Base-by-base conservation (phyloP, 1,139 yeast species). In the Spathaspora sp. region DNA sequence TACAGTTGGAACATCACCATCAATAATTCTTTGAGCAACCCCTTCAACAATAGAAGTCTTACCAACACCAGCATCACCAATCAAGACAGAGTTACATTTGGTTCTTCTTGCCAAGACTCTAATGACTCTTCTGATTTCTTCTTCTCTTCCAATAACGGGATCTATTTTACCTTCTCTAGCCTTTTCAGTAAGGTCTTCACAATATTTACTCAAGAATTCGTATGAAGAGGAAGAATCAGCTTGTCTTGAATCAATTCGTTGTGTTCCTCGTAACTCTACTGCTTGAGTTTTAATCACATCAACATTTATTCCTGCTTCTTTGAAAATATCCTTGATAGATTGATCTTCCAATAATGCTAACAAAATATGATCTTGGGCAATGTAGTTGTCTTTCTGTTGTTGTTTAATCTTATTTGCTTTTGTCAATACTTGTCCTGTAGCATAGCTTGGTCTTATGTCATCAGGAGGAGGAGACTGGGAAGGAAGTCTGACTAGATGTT, bases 21-120 rank as follows among this genome's bases (percentile, higher is more conserved):
- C 97, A 51, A 93, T 84, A 53, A 93, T 90, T 70, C 99, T 81
- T 70, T 93, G 98, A 13, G 99, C 98, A 48, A 93, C 97, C 56
- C 99, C 99, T 73, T 93, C 99, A 43, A 91, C 96, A 58, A 93
- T 91, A 17, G 96, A 88, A 34, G 99, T 95, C 71, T 93, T 93
- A 76, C 99, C 99, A 45, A 93, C 97, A 81, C 99, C 99, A 29
- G 99, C 97, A 61, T 93, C 98, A 76, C 99, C 99, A 60, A 93
- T 89, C 54, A 93, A 74, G 55, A 96, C 93, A 11, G 99, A 96
- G 62, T 95, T 95, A 3, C 97, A 90, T 70, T 93, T 93, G 29
- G 96, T 88, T 70, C 99, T 83, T 72, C 99, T 85, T 15, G 99
- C 93, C 52, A 93, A 76, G 4, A 95, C 96, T 52, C 98, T 80